phyloP scores from a whole-genome alignment of 2,329 filamentous ascomycete genomes.

The Neonectria faginata region DNA sequence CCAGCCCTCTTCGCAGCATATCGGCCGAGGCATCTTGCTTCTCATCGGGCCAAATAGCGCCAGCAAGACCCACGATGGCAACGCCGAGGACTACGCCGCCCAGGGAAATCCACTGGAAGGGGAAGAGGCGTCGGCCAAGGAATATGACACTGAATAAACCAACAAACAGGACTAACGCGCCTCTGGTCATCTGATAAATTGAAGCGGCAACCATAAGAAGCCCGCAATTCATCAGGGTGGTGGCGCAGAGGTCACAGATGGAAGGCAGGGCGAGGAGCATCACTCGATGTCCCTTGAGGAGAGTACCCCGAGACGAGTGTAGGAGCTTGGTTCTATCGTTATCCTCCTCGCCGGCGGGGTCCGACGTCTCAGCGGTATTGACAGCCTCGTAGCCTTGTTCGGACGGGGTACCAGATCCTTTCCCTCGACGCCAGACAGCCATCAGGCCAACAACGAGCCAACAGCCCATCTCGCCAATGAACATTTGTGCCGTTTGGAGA shows the following conservation, averaged over 20 bases:
- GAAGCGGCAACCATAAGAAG: conserved; percentile 93
- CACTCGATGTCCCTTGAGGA: conserved; percentile 78
- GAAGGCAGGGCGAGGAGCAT: conserved; percentile 85
- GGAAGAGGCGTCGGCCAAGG: conserved; percentile 78
- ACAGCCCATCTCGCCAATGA: conserved; percentile 94
- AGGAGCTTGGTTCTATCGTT: conserved; percentile 50
- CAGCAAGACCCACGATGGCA: conserved; percentile 88
- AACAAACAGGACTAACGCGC: conserved; percentile 94
- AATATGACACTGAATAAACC: conserved; percentile 95
- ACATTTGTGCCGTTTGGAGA: conserved; percentile 97
- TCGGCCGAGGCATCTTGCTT: conserved; percentile 57
- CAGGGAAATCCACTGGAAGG: conserved; percentile 95
- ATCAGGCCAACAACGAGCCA: conserved; percentile 88
- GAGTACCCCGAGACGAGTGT: conserved; percentile 67
- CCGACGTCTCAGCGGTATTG: conserved; percentile 59
- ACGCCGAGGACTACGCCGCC: conserved; percentile 90
- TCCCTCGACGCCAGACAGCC: conserved; percentile 71
- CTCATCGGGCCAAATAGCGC: conserved; percentile 80
- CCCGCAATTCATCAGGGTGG: conserved; percentile 97
- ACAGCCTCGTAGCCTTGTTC: conserved; percentile 76
- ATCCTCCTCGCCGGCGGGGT: conserved; percentile 56
- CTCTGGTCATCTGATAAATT: conserved; percentile 99
- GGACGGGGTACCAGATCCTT: conserved; percentile 56
- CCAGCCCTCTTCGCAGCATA: conserved; percentile 51
- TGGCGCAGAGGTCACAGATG: conserved; percentile 93